Evolutionary conservation across 768 basidiomycete species (phyloP), one percentile per base, ranked within the genome.

Genomic region (Tulasnella sp.): DNA sequence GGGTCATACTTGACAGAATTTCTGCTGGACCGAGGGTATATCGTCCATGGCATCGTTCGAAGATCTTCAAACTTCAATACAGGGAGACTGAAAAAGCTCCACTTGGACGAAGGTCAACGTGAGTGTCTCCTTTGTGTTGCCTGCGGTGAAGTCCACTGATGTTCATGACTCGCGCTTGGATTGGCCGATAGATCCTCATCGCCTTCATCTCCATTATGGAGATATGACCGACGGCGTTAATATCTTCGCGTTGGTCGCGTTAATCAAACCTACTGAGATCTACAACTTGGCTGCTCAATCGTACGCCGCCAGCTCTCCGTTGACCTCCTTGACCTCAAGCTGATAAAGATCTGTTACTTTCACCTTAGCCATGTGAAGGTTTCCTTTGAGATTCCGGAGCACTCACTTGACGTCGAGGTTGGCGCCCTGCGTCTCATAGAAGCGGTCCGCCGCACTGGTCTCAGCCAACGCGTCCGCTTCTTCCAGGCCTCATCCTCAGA

Each of bases 331-430:
- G n/a, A n/a, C n/a, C n/a, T n/a, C n/a, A n/a, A n/a, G n/a, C n/a
- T n/a, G n/a, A n/a, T n/a, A n/a, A n/a, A n/a, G n/a, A n/a, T n/a
- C n/a, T n/a, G n/a, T n/a, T n/a, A n/a, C n/a, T n/a, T n/a, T n/a
- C n/a, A n/a, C n/a, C n/a, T n/a, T n/a, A 92, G 89, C 43, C 93
- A 98, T 74, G 93, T 98, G 76, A 98, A 98, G 72, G 93, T 98
- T 64, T 96, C 92, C 25, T 98, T 98, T 71, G 94, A 97, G 72
- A 94, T 98, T 43, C 38, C 4, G 15, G 12, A 7, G 17, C 25
- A 2, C 24, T n/a, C 53, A 70, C 92, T 88, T 52, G 94, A 98
- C 68, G 93, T 98, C 50, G 93, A 98, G 66, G 93, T 98, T 42
- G 93, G 93, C 55, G 97, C 93, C 4, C 81, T 98, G 48, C 89